Base-by-base conservation (phyloP, 78 protist genomes). In the Isochrysis galbana region DNA sequence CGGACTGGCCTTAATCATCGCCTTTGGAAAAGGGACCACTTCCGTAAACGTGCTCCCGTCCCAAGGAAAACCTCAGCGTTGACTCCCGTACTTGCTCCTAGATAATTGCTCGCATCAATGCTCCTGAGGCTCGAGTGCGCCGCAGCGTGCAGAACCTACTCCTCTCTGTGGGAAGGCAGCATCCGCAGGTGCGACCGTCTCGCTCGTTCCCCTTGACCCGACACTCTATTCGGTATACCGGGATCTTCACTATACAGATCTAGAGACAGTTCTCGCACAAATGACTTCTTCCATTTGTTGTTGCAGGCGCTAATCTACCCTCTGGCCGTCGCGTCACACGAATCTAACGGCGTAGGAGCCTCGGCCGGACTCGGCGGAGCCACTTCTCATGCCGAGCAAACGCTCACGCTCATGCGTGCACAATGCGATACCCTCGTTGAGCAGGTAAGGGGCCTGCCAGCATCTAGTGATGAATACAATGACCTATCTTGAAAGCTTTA, bases 271-370 rank as follows among this genome's bases (percentile, higher is more conserved):
- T n/a, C n/a, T n/a, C n/a, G n/a, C n/a, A n/a, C n/a, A n/a, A n/a
- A n/a, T n/a, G n/a, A n/a, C n/a, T n/a, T n/a, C n/a, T n/a, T n/a
- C n/a, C n/a, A n/a, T n/a, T n/a, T n/a, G n/a, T n/a, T n/a, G n/a
- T n/a, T n/a, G n/a, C n/a, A n/a, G 89, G 99, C 99, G 1, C 95
- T 99, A 38, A 93, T 99, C 42, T 99, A 98, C 95, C 99, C 99
- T 67, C 95, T 99, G 41, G 96, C 98, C 29, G 99, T 99, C 54
- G 99, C 99, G 38, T 0, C 94, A 39, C 19, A 2, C 86, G 69
- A 87, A 84, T 45, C 84, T 17, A 44, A n/a, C n/a, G n/a, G n/a
- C 0, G 32, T 17, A 48, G 26, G 41, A 0, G 34, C 54, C 41
- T 21, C 93, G 93, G 41, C 46, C 38, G 17, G 36, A 2, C 45